Evolutionary conservation across 2,329 filamentous ascomycete genomes (phyloP), one percentile per base, ranked within the genome.

Genomic region (Exserohilum rostratum): DNA sequence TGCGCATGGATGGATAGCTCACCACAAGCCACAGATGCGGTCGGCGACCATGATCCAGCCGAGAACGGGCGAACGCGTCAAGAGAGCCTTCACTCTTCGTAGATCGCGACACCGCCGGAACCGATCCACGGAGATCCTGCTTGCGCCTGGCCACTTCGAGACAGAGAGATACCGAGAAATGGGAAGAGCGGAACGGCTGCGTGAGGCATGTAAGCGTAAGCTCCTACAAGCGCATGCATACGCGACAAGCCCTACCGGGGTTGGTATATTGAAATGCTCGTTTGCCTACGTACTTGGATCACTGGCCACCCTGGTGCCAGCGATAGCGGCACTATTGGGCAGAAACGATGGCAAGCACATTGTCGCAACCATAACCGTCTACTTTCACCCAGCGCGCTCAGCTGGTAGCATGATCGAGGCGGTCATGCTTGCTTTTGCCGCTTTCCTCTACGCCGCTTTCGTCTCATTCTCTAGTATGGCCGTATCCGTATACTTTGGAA

Each of bases 341-440:
- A 83, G 88, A 60, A 89, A 92, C 69, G 93, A 96, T 76, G 91
- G 91, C 46, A 97, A 97, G 71, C 93, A 97, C 76, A 88, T 96
- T 69, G 91, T 96, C 46, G 92, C 92, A 29, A 97, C 93, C 2
- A 86, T 97, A 53, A 96, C 91, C 0, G 93, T 97, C 10, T 98
- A 96, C 70, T 98, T 97, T 68, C 92, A 97, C 73, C 92, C 93
- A 4, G 90, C 91, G 5, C 83, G 93, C 53, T 91, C 91, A 15
- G 85, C 88, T 22, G 93, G 93, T 0, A 95, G 90, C 62, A 96
- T 97, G 91, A 84, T 91, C 53, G 90, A 96, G 75, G 93, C 92
- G 3, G 84, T 89, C 10, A 77, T 93, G 30, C 86, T 95, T 53
- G 90, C 91, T 5, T 77, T 90, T 33, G 80, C 89, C 30, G 93